Evolutionary conservation across 345 rosid species (phyloP).

Genomic region (Raphanus raphanistrum): DNA sequence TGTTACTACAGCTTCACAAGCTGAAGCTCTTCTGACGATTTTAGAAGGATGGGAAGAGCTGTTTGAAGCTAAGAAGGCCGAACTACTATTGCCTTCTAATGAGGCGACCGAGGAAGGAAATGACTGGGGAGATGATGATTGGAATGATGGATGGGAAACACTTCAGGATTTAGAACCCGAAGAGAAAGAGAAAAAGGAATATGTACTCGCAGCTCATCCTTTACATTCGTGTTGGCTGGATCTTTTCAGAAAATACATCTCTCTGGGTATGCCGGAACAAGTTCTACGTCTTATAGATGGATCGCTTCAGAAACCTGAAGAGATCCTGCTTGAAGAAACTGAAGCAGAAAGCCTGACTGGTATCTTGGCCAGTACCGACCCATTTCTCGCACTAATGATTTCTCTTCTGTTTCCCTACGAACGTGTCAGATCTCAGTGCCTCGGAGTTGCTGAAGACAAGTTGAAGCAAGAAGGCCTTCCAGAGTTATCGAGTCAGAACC

Average conservation of each 20-base stretch:
- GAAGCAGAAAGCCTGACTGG: constrained; percentile 53
- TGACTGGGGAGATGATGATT: constrained; percentile 73
- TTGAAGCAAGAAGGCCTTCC: constrained; percentile 63
- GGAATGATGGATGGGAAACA: constrained; percentile 99
- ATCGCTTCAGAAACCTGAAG: constrained; percentile 53
- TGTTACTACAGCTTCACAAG: constrained; percentile 51
- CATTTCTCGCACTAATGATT: constrained; percentile 57
- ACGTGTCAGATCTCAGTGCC: constrained; percentile 49
- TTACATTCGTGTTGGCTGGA: constrained; percentile 77
- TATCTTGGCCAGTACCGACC: constrained; percentile 41
- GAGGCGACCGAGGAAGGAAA: constrained; percentile 52
- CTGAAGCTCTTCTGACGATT: constrained; percentile 60
- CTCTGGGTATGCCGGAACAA: constrained; percentile 42
- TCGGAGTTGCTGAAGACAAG: constrained; percentile 58
- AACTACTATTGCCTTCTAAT: constrained; percentile 42
- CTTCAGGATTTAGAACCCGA: constrained; percentile 70
- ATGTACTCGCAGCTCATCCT: constrained; percentile 55
- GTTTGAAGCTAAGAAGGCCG: constrained; percentile 48
- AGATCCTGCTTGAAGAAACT: constrained; percentile 57
- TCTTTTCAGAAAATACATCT: constrained; percentile 50
- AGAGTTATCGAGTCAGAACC: constrained; percentile 44
- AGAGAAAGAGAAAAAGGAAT: constrained; percentile 45
- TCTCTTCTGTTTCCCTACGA: constrained; percentile 75
- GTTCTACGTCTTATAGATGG: constrained; percentile 60
- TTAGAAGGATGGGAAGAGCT: constrained; percentile 92